These are phyloP conservation scores for Pneumocystis murina DNA, from an alignment of 1,139 yeast genomes.

Conservation along the genomic window DNA sequence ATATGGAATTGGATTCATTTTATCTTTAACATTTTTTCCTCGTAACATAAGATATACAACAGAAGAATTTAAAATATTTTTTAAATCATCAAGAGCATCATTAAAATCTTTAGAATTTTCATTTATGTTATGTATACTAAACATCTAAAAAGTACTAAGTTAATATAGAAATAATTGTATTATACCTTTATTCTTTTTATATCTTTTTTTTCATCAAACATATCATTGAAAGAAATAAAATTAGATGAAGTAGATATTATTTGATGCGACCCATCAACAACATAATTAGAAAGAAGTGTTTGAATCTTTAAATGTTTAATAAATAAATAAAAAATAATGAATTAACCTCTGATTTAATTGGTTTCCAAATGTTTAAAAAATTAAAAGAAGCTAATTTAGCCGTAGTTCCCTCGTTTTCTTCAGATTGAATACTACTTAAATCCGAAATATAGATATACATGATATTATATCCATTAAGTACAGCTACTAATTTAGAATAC, in stretches of 20 bases:
- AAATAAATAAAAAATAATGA: not conserved
- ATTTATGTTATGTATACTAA: not conserved
- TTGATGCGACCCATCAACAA: not conserved
- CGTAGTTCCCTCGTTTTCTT: not conserved
- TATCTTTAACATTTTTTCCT: not conserved
- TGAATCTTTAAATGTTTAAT: not conserved
- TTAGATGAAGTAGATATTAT: not conserved
- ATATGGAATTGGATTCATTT: not conserved
- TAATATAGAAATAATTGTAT: not conserved
- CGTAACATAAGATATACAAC: not conserved
- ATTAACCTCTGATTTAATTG: slow-evolving; percentile 7
- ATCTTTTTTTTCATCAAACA: not conserved
- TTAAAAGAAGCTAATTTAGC: not conserved
- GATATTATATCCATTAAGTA: slow-evolving; percentile 9
- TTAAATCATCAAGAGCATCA: not conserved
- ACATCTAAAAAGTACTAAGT: not conserved
- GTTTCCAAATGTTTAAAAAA: slow-evolving; percentile 10
- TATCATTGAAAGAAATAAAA: not conserved
- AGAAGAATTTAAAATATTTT: not conserved
- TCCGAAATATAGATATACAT: slow-evolving; percentile 1
- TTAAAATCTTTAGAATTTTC: not conserved
- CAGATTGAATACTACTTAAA: not conserved
- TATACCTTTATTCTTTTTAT: not conserved
- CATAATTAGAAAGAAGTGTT: slow-evolving; percentile 7
- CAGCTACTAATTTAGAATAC: slow-evolving; percentile 10